Conservation (phyloP, 805 yeast genomes). For the Ogataea ramenticola region DNA sequence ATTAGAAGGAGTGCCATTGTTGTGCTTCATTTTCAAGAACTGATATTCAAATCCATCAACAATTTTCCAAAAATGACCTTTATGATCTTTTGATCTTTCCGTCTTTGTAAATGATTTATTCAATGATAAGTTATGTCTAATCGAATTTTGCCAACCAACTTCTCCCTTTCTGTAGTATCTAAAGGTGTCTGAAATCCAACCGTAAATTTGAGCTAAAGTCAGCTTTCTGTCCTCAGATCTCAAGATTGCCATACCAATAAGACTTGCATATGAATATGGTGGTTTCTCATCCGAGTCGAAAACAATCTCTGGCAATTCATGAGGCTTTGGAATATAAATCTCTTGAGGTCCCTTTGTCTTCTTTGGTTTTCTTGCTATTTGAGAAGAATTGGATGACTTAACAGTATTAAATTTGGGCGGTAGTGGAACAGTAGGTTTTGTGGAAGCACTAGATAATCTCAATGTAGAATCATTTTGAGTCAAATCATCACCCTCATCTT, state of each 20-base stretch:
- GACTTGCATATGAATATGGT: constrained; percentile 87
- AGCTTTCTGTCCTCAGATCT: constrained; percentile 68
- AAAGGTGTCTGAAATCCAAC: constrained; percentile 86
- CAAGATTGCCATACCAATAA: constrained; percentile 88
- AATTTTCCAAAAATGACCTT: constrained; percentile 91
- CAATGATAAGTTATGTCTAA: constrained; percentile 85
- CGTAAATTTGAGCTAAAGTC: constrained; percentile 78
- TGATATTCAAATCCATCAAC: constrained; percentile 76
- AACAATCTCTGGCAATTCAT: constrained; percentile 32
- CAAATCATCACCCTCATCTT: constrained; percentile 6
- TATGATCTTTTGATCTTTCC: constrained; percentile 84
- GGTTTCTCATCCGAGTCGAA: constrained; percentile 64
- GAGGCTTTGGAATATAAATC: constrained; percentile 26
- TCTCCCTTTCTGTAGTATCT: constrained; percentile 76
- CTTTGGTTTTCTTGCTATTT: constrained; percentile 6
- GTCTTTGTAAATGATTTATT: constrained; percentile 91
- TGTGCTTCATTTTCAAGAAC: constrained; percentile 57
- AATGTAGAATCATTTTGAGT: constrained; percentile 11
- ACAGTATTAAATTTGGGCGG: constrained; percentile 11
- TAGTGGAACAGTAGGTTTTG: constrained; percentile 8
- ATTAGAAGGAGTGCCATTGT: not conserved
- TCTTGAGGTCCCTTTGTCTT: constrained; percentile 21
- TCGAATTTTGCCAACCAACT: constrained; percentile 97
- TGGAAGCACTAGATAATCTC: too few species aligned
- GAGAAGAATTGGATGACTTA: not conserved